A percentile compares a stretch with the other conserved stretches of the same genome.
These are phyloP conservation scores for Ananas comosus DNA, from an alignment of 176 grass and related monocot species.

Conservation along the genomic window DNA sequence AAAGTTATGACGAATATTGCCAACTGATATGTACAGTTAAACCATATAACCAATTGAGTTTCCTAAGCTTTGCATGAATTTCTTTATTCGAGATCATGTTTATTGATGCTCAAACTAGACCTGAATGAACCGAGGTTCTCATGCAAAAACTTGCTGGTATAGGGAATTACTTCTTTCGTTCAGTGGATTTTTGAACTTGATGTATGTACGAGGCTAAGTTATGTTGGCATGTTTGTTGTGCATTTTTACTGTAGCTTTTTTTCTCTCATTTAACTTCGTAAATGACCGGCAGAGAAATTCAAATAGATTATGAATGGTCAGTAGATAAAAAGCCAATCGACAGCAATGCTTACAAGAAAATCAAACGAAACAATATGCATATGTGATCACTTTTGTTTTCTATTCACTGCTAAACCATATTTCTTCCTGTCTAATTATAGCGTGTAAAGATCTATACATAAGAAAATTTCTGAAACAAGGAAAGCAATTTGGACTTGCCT, in stretches of 20 bases:
- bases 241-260: no score
- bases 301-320: no score
- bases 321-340: no score
- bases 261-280: no score
- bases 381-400: not conserved
- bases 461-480: not conserved
- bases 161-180: no score
- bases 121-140: not conserved
- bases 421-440: not conserved
- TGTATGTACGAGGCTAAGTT: not conserved
- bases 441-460: not conserved
- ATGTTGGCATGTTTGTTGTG: no score
- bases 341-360: no score
- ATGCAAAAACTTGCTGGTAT: not conserved
- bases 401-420: not conserved
- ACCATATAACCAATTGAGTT: not conserved
- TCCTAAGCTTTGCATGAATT: not conserved
- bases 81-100: not conserved
- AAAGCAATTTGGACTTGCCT: constrained; percentile 22
- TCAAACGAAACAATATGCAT: no score
- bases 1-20: not conserved
- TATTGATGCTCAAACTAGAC: not conserved
- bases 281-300: no score
- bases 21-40: not conserved
- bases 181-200: not conserved